Conservation (phyloP, 1,284 basidiomycete species). For the Exobasidium rhododendri region DNA sequence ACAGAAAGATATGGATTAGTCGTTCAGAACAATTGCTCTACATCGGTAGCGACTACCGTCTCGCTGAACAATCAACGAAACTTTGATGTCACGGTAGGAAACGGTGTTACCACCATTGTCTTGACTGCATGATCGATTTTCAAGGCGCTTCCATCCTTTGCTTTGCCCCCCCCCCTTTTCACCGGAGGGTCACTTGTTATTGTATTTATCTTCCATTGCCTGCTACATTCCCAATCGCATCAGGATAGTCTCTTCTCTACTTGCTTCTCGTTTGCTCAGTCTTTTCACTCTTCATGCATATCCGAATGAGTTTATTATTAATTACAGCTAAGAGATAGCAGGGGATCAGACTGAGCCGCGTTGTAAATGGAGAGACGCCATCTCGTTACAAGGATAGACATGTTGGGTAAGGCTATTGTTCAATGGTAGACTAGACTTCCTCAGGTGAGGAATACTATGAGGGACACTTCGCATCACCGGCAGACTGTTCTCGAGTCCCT, state of each 20-base stretch:
- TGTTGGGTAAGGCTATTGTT: background rate
- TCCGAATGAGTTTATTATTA: background rate
- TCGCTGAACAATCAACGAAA: constrained; percentile 24
- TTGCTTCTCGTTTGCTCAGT: too few species aligned
- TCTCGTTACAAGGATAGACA: background rate
- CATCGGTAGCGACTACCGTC: background rate
- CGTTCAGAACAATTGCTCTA: constrained; percentile 25
- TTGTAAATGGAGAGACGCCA: background rate
- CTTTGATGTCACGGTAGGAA: constrained; percentile 14
- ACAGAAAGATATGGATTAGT: constrained; percentile 24
- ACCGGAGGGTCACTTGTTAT: too few species aligned
- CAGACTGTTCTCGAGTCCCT: background rate
- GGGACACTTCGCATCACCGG: background rate
- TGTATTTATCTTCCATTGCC: too few species aligned
- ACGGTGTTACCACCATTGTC: constrained; percentile 32
- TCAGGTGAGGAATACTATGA: background rate
- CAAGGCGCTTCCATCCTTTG: too few species aligned
- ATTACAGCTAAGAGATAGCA: too few species aligned
- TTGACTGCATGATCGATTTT: constrained; percentile 29
- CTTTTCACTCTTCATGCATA: too few species aligned
- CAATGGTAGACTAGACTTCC: background rate
- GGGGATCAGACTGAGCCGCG: background rate
- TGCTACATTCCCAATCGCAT: too few species aligned
- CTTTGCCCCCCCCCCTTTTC: too few species aligned
- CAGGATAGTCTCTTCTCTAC: too few species aligned